phyloP scores from a whole-genome alignment of 2,329 filamentous ascomycete species.

The Boeremia lycopersici region DNA sequence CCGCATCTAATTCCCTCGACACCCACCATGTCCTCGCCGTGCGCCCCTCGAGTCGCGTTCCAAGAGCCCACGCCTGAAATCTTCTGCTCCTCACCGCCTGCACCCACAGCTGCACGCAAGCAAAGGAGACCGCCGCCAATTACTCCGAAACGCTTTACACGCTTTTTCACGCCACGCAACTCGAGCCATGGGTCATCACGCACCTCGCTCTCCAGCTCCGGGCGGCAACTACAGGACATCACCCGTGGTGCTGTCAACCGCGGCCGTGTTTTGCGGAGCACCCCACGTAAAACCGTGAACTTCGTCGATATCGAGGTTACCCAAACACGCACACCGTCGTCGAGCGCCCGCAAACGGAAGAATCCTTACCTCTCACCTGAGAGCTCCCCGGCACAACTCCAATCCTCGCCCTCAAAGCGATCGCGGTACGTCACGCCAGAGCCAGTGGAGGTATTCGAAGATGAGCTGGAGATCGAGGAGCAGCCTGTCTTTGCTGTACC shows the following conservation, averaged over 20 bases:
- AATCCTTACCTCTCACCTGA: constrained; percentile 48
- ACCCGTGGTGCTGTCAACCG: constrained; percentile 54
- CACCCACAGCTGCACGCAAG: constrained; percentile 45
- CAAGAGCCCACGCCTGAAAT: constrained; percentile 44
- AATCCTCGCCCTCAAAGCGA: constrained; percentile 51
- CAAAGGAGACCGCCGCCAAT: constrained; percentile 56
- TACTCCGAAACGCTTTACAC: constrained; percentile 58
- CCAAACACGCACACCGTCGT: constrained; percentile 39
- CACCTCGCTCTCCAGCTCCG: constrained; percentile 46
- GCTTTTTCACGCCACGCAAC: constrained; percentile 57
- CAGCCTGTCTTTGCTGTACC: constrained; percentile 36
- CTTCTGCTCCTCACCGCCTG: constrained; percentile 48
- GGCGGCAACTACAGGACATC: constrained; percentile 57
- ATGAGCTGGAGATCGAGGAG: constrained; percentile 34
- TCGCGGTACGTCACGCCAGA: constrained; percentile 36
- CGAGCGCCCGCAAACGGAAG: constrained; percentile 46
- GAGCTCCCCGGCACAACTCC: constrained; percentile 45
- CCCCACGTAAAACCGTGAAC: constrained; percentile 48
- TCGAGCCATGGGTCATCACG: constrained; percentile 40
- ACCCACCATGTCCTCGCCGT: constrained; percentile 37
- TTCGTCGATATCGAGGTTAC: constrained; percentile 43
- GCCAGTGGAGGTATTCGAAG: constrained; percentile 42
- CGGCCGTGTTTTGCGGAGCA: constrained; percentile 34
- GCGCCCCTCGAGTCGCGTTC: constrained; percentile 27
- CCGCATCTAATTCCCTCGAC: constrained; percentile 2